Percentiles rank a stretch among this genome's conserved stretches.
phyloP scores from a whole-genome alignment of 2,329 filamentous ascomycete species.

The Calonectria pseudoreteaudii region DNA sequence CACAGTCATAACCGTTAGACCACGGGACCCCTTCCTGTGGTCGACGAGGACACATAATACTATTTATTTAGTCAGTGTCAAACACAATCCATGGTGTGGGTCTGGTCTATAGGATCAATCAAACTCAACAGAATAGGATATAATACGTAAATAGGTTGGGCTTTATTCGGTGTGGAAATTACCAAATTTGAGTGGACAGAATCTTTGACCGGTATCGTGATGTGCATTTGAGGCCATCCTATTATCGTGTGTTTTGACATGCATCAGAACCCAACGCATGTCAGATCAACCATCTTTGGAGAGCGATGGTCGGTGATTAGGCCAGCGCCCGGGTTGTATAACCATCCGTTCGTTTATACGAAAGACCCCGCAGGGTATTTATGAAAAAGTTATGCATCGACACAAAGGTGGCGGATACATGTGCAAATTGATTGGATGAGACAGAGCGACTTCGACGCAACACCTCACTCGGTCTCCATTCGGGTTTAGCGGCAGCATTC shows the following conservation, averaged over 20 bases:
- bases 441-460: not conserved
- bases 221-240: slow-evolving; percentile 11
- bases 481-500: slow-evolving; percentile 37
- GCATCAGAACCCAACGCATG: not conserved
- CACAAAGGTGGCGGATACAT: slow-evolving; percentile 25
- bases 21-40: slow-evolving; percentile 10
- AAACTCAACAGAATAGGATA: too few relatives aligned
- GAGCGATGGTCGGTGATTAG: not conserved
- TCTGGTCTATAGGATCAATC: not conserved
- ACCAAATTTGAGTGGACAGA: not conserved
- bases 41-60: not conserved
- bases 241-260: not conserved
- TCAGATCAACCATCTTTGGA: not conserved
- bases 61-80: not conserved
- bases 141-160: not conserved
- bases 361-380: not conserved
- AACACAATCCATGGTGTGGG: not conserved
- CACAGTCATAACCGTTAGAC: slow-evolving; percentile 25
- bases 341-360: not conserved
- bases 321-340: not conserved
- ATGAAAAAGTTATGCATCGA: not conserved
- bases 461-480: slow-evolving; percentile 41
- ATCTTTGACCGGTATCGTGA: not conserved
- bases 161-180: not conserved
- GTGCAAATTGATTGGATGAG: slow-evolving; percentile 39